Evolutionary conservation across 2,329 filamentous ascomycete species (phyloP).

Genomic region (Aaosphaeria pasadenensis): DNA sequence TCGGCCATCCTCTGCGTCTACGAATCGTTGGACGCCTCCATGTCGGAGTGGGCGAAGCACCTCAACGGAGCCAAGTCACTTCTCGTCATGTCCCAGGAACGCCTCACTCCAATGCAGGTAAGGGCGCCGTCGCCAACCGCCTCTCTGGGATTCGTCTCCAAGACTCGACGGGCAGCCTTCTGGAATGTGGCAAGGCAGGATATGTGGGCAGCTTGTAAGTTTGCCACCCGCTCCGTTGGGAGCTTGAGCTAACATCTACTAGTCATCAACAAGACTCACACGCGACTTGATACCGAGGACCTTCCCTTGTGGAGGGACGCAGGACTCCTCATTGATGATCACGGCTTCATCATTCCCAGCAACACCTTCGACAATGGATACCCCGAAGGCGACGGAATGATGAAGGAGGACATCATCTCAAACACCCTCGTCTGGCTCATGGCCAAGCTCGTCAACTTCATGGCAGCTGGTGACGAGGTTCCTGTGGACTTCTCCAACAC

Average conservation of each 20-base stretch:
- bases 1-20: conserved; percentile 66
- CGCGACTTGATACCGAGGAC: conserved; percentile 61
- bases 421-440: conserved; percentile 66
- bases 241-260: conserved; percentile 5
- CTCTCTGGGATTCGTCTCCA: conserved; percentile 42
- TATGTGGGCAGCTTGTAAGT: conserved; percentile 60
- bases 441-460: conserved; percentile 64
- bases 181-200: conserved; percentile 68
- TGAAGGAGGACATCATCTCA: conserved; percentile 62
- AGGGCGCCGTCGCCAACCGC: conserved; percentile 36
- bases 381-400: conserved; percentile 46
- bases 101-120: conserved; percentile 45
- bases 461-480: conserved; percentile 56
- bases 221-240: background rate
- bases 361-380: conserved; percentile 39
- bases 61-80: conserved; percentile 64
- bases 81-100: conserved; percentile 54
- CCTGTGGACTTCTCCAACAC: conserved; percentile 34
- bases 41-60: conserved; percentile 62
- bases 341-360: conserved; percentile 50
- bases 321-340: conserved; percentile 56
- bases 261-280: conserved; percentile 60
- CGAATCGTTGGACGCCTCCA: conserved; percentile 65
- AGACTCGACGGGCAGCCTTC: conserved; percentile 58
- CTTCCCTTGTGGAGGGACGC: conserved; percentile 63